Conservation (phyloP, 306 rosid species). For the Mimosa pudica region DNA sequence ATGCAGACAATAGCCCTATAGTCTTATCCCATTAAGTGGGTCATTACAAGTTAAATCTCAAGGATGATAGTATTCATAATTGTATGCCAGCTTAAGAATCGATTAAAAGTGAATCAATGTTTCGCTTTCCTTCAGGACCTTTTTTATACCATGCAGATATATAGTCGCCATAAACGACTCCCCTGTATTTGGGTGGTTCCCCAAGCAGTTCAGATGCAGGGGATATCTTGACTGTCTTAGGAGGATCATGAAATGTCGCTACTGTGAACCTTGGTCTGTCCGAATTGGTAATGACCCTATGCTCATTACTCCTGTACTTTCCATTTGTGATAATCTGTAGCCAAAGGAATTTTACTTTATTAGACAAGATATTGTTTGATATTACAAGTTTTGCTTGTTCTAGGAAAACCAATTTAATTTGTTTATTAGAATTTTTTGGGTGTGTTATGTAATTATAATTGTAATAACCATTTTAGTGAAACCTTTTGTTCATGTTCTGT, state of each 20-base stretch:
- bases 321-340: constrained; percentile 88
- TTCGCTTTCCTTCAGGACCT: constrained; percentile 87
- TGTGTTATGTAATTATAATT: too few species aligned
- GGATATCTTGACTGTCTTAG: constrained; percentile 62
- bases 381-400: not conserved
- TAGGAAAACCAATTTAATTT: constrained; percentile 15
- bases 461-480: too few species aligned
- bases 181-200: constrained; percentile 61
- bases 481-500: too few species aligned
- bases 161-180: constrained; percentile 75
- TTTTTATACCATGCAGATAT: constrained; percentile 78
- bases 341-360: constrained; percentile 20
- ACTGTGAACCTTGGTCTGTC: constrained; percentile 70
- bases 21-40: too few species aligned
- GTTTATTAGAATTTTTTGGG: too few species aligned
- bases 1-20: too few species aligned
- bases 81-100: constrained; percentile 33
- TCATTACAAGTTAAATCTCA: not conserved
- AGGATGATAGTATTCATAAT: not conserved
- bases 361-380: constrained; percentile 17
- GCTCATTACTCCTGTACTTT: constrained; percentile 72
- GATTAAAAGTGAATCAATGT: constrained; percentile 64
- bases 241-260: constrained; percentile 92
- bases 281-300: constrained; percentile 75
- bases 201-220: constrained; percentile 65